A percentile compares a stretch with the other conserved stretches of the same genome.
These are phyloP conservation scores for Dendrobium officinale DNA, from an alignment of 106 monocot genomes.

Conservation along the genomic window DNA sequence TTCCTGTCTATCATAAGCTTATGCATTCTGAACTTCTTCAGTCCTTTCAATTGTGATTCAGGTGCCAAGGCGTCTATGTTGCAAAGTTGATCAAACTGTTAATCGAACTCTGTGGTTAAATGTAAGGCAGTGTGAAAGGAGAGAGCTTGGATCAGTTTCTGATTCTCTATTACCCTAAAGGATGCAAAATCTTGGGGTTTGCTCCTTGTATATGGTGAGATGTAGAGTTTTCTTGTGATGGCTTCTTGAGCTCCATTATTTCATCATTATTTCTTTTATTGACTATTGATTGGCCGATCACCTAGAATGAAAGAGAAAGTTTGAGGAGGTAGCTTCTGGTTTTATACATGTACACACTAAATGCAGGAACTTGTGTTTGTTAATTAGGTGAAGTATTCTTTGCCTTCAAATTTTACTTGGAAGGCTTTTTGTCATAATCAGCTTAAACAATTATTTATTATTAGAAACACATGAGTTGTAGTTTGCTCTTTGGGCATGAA, in stretches of 20 bases:
- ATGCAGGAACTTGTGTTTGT: neutral
- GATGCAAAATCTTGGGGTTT: neutral
- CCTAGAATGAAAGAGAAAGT: neutral
- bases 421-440: conserved; percentile 8
- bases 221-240: conserved; percentile 8
- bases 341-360: conserved; percentile 1
- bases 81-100: conserved; percentile 35
- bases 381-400: conserved; percentile 7
- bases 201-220: neutral
- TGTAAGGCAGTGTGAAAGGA: conserved; percentile 55
- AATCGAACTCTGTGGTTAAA: conserved; percentile 39
- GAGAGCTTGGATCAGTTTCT: conserved; percentile 54
- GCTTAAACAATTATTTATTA: neutral
- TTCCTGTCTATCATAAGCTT: conserved; percentile 8
- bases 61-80: conserved; percentile 75
- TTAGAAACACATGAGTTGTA: neutral
- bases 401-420: conserved; percentile 17
- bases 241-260: neutral
- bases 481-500: neutral
- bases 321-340: conserved; percentile 16
- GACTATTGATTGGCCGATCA: neutral
- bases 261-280: neutral
- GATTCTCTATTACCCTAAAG: conserved; percentile 34
- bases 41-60: conserved; percentile 11
- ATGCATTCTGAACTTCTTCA: conserved; percentile 3